Evolutionary conservation across 2,329 filamentous ascomycete species (phyloP).

Genomic region (Colletotrichum horii): DNA sequence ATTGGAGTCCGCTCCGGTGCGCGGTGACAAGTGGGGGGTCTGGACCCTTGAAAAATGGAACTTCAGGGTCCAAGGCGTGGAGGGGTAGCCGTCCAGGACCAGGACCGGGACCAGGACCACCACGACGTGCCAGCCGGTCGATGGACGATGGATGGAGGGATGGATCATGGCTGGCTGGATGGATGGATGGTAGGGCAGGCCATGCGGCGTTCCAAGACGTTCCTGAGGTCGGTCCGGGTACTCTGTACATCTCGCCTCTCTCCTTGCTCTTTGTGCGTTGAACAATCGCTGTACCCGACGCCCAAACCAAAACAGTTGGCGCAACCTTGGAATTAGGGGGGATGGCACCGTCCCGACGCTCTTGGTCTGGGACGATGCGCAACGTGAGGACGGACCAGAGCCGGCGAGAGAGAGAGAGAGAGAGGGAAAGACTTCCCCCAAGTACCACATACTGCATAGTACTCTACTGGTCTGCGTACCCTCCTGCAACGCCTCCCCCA

Average conservation of each 20-base stretch:
- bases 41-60: slow-evolving; percentile 23
- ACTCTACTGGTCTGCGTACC: neutral
- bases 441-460: neutral
- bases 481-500: neutral
- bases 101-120: neutral
- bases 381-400: neutral
- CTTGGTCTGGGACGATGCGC: neutral
- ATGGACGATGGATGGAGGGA: neutral
- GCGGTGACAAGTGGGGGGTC: slow-evolving; percentile 15
- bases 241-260: neutral
- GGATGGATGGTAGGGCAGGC: neutral
- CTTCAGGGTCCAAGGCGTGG: slow-evolving; percentile 20
- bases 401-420: neutral
- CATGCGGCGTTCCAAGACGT: neutral
- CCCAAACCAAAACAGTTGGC: neutral
- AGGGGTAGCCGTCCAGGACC: slow-evolving; percentile 6
- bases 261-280: neutral
- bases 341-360: neutral
- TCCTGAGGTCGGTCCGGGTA: neutral
- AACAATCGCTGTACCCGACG: neutral
- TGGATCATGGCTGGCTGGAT: neutral
- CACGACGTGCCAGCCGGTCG: neutral
- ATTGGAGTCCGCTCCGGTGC: slow-evolving; percentile 15
- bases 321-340: neutral
- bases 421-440: neutral